A percentile compares a stretch with the other conserved stretches of the same genome.
These are phyloP conservation scores for Amoeboaphelidium protococcarum DNA, from an alignment of 371 early-diverging fungal species.

Conservation along the genomic window DNA sequence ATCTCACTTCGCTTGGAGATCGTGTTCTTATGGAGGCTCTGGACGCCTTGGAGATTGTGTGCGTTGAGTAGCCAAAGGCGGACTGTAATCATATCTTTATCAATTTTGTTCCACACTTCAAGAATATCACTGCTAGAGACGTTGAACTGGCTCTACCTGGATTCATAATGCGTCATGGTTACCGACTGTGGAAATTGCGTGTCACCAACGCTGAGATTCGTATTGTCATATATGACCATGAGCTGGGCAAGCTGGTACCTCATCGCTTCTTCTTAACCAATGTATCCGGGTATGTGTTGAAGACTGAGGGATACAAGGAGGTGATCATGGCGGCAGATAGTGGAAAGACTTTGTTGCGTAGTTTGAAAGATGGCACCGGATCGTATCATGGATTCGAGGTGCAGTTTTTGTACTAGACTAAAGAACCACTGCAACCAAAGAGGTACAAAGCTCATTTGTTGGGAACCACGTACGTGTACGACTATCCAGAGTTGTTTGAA, in stretches of 20 bases:
- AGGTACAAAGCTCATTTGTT: constrained; percentile 90
- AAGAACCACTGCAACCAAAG: constrained; percentile 84
- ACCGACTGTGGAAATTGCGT: constrained; percentile 75
- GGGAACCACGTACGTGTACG: constrained; percentile 94
- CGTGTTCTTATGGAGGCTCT: constrained; percentile 70
- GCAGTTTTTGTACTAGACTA: constrained; percentile 59
- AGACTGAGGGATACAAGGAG: constrained; percentile 76
- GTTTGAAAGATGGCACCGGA: no score
- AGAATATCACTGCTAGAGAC: constrained; percentile 44
- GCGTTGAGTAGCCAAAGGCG: constrained; percentile 60
- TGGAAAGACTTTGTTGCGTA: no score
- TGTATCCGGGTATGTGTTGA: constrained; percentile 67
- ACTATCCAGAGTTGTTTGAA: constrained; percentile 86
- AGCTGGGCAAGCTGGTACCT: constrained; percentile 35
- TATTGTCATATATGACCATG: constrained; percentile 23
- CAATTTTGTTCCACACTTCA: constrained; percentile 83
- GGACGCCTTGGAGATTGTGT: constrained; percentile 74
- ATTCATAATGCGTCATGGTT: constrained; percentile 76
- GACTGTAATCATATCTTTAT: constrained; percentile 95
- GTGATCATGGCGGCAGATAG: constrained; percentile 23
- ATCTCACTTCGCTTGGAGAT: constrained; percentile 72
- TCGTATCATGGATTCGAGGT: no score
- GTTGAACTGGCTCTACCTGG: constrained; percentile 59
- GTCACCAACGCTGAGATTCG: constrained; percentile 83
- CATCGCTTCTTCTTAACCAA: constrained; percentile 72